Conservation (phyloP, 371 early-diverging fungal genomes). For the Phascolomyces articulosus region DNA sequence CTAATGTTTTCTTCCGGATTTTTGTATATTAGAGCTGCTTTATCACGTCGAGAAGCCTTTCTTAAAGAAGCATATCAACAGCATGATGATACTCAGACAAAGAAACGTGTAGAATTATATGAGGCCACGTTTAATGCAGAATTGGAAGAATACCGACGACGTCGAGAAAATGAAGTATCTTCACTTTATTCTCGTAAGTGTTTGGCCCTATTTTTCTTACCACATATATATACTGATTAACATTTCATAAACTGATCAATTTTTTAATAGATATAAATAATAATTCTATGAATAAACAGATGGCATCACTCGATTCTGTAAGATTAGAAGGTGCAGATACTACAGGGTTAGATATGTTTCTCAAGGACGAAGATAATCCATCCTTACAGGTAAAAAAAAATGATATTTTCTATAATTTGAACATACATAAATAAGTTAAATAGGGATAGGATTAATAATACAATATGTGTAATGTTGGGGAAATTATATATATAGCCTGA, state of each 20-base stretch:
- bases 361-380: background rate
- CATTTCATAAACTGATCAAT: too few species aligned
- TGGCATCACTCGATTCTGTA: background rate
- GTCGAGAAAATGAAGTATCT: slow-evolving; percentile 41
- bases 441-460: too few species aligned
- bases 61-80: slow-evolving; percentile 37
- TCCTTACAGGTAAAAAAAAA: background rate
- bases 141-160: slow-evolving; percentile 44
- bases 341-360: background rate
- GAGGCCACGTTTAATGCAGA: slow-evolving; percentile 52
- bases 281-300: background rate
- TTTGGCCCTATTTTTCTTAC: background rate
- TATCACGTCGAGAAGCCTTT: slow-evolving; percentile 24
- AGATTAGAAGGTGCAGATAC: background rate
- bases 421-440: too few species aligned
- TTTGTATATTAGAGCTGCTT: slow-evolving; percentile 5
- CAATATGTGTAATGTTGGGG: too few species aligned
- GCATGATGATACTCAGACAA: slow-evolving; percentile 29
- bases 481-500: too few species aligned
- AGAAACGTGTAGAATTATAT: slow-evolving; percentile 41
- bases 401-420: background rate
- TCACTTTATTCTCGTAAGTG: slow-evolving; percentile 43
- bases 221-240: background rate
- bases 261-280: slow-evolving; percentile 2
- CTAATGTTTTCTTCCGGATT: too few species aligned